These are phyloP conservation scores for Barnettozyma californica DNA, from an alignment of 805 yeast genomes.

Conservation along the genomic window DNA sequence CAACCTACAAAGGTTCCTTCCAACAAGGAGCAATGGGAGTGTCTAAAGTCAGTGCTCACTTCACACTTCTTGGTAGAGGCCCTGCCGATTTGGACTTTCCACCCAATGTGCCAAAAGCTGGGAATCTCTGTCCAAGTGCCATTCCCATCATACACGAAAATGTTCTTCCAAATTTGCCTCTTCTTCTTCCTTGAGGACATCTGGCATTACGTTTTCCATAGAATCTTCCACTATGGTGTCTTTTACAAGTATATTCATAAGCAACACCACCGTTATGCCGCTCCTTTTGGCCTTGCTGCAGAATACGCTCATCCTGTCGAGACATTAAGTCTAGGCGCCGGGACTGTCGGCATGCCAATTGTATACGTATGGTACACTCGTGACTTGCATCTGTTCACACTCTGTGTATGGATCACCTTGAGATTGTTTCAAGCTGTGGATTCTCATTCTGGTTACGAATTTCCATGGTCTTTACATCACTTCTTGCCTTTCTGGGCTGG, in stretches of 20 bases:
- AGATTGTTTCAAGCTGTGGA: conserved; percentile 94
- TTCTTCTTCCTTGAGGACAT: conserved; percentile 86
- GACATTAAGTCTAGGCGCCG: conserved; percentile 83
- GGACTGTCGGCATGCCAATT: conserved; percentile 93
- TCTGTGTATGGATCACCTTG: conserved; percentile 77
- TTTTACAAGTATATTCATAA: conserved; percentile 90
- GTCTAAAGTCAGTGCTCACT: conserved; percentile 75
- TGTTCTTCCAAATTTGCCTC: conserved; percentile 60
- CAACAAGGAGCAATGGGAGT: conserved; percentile 85
- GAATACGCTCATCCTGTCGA: conserved; percentile 98
- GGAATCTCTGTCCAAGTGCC: conserved; percentile 81
- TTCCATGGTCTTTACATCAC: conserved; percentile 92
- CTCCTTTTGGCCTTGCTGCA: conserved; percentile 94
- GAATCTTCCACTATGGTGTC: conserved; percentile 78
- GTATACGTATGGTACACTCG: conserved; percentile 70
- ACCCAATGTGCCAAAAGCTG: conserved; percentile 78
- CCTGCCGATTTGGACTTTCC: conserved; percentile 95
- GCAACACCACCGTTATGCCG: conserved; percentile 95
- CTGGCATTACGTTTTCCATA: conserved; percentile 96
- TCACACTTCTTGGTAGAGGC: conserved; percentile 93
- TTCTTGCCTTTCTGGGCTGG: conserved; percentile 96
- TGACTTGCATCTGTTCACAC: conserved; percentile 78
- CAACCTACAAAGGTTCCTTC: conserved; percentile 83
- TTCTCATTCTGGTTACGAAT: conserved; percentile 95
- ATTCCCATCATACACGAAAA: conserved; percentile 63